Conservation (phyloP, 495 filamentous ascomycete species). For the Aspergillus heteromorphus region DNA sequence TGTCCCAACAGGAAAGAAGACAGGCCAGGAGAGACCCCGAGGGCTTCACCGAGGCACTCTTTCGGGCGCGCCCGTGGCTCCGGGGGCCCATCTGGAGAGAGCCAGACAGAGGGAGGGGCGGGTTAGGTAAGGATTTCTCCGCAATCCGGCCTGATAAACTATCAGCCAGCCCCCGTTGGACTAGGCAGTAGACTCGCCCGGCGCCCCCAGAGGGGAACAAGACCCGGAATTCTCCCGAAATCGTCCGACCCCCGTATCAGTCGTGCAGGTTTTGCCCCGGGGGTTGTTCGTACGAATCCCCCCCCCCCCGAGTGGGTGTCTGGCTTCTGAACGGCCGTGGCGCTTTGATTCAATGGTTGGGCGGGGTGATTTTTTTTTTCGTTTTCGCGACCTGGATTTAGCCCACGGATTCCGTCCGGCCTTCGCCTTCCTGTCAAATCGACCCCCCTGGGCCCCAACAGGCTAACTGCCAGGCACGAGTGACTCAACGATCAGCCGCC, state of each 20-base stretch:
- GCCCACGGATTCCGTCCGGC: not conserved
- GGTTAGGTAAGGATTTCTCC: slow-evolving; percentile 22
- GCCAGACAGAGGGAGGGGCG: not conserved
- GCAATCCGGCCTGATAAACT: slow-evolving; percentile 8
- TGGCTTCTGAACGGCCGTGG: slow-evolving; percentile 1
- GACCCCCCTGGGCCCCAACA: not conserved
- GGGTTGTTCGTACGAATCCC: slow-evolving; percentile 1
- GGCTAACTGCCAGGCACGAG: not conserved
- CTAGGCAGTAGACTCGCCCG: slow-evolving; percentile 5
- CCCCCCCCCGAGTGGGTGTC: no score
- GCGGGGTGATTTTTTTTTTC: not conserved
- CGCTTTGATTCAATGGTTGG: not conserved
- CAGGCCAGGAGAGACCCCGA: not conserved
- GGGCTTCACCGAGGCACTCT: slow-evolving; percentile 17
- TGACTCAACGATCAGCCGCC: not conserved
- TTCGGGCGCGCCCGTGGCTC: slow-evolving; percentile 4
- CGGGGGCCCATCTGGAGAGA: not conserved
- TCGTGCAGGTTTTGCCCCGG: slow-evolving; percentile 4
- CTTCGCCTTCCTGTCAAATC: not conserved
- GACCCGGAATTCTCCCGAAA: slow-evolving; percentile 17
- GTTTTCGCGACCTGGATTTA: not conserved
- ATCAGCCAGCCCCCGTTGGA: slow-evolving; percentile 1
- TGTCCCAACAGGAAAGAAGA: not conserved
- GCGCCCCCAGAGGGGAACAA: slow-evolving; percentile 8
- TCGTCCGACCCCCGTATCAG: slow-evolving; percentile 14